Percentiles rank a stretch among this genome's conserved stretches.
Conservation (phyloP, 768 basidiomycete genomes). For the Agaricus blazei region DNA sequence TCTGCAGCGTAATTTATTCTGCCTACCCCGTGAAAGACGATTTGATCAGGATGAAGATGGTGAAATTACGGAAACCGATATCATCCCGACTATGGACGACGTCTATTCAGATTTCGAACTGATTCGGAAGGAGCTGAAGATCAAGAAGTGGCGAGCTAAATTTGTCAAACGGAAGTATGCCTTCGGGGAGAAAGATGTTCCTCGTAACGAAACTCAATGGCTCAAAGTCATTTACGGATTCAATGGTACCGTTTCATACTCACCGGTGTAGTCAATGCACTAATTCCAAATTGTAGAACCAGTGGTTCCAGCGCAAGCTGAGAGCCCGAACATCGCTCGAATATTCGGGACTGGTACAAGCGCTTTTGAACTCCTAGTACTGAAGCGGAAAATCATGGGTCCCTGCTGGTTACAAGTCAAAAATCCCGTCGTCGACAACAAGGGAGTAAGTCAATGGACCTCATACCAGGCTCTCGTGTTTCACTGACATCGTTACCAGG, state of each 20-base stretch:
- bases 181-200: conserved; percentile 82
- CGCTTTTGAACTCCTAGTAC: conserved; percentile 87
- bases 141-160: conserved; percentile 76
- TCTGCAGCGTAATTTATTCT: conserved; percentile 86
- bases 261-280: background rate
- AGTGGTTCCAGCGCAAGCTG: conserved; percentile 63
- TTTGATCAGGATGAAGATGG: conserved; percentile 55
- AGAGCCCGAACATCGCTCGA: conserved; percentile 78
- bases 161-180: conserved; percentile 89
- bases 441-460: conserved; percentile 54
- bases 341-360: conserved; percentile 91
- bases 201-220: conserved; percentile 77
- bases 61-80: conserved; percentile 66
- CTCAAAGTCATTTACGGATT: conserved; percentile 93
- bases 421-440: conserved; percentile 66
- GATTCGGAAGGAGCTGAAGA: conserved; percentile 63
- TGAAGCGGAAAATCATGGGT: conserved; percentile 98
- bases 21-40: conserved; percentile 70
- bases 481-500: conserved; percentile 37
- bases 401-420: conserved; percentile 94
- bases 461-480: background rate
- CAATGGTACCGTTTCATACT: conserved; percentile 48
- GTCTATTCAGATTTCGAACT: conserved; percentile 82
- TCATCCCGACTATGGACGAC: conserved; percentile 62
- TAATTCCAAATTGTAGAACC: conserved; percentile 44